Evolutionary conservation across 352 stramenopile species (phyloP), one percentile per base, ranked within the genome.

Genomic region (Phytopythium montanum): DNA sequence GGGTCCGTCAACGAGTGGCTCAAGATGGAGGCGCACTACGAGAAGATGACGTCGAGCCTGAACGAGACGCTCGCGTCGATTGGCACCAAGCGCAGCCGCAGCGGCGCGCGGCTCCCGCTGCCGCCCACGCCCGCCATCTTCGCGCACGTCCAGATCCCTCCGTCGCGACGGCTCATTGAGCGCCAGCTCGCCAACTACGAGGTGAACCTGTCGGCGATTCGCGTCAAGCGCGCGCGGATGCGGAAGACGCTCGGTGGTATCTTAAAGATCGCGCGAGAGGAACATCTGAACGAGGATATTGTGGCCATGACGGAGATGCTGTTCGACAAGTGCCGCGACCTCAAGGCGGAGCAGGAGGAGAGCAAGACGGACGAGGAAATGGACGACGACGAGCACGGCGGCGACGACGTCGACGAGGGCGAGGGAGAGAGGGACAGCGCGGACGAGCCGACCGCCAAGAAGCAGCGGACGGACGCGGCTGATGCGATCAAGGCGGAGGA

Each of bases 141-240:
- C 57, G 68, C 73, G 0, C 73, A 73, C 33, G 68, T 88, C 3
- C 80, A 87, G 50, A 87, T 88, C 36, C 80, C 80, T 48, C 80
- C 75, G 28, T 88, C 80, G 13, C 72, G 77, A 3, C 80, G 80
- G 12, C 68, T 90, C 10, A 85, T 90, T 46, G 77, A 88, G 55
- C 80, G 80, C n/a, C 80, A 90, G 54, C 75, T 90, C 46, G 69
- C 73, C 0, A 90, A 90, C 48, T 90, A 85, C 59, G 66, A 75
- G n/a, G 28, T 78, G 28, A 90, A 90, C 21, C 26, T 87, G 38
- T 63, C 69, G 31, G 54, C 61, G 1, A 87, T 90, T 64, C 67
- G 70, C n/a, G 56, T 64, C 44, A 77, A 80, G 33, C 80, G 80
- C 13, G 66, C 65, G 21, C 61, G 59, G 13, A 85, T 81, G 68